phyloP scores from a whole-genome alignment of 176 grass and related monocot species.

The Leersia perrieri region DNA sequence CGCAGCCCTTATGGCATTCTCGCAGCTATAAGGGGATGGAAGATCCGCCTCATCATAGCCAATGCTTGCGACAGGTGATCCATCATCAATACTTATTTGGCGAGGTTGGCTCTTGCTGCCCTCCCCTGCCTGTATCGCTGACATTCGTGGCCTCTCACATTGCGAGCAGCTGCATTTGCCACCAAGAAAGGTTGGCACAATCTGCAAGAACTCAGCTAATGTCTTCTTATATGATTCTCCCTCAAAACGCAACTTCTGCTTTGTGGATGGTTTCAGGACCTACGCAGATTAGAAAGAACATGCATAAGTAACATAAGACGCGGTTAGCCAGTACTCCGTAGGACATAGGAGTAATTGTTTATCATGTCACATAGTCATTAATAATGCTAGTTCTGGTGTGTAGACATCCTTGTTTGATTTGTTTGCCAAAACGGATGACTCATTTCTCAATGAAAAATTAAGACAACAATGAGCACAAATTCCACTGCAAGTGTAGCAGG shows the following conservation, averaged over 20 bases:
- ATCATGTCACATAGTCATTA: neutral
- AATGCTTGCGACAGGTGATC: constrained; percentile 16
- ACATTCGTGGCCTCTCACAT: constrained; percentile 51
- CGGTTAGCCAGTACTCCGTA: neutral
- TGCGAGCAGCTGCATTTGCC: constrained; percentile 71
- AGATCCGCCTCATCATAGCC: constrained; percentile 38
- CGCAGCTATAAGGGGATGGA: constrained; percentile 46
- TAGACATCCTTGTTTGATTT: neutral
- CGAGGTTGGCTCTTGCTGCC: constrained; percentile 39
- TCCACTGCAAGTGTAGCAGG: neutral
- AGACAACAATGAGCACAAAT: neutral
- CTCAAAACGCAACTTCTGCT: constrained; percentile 74
- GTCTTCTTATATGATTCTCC: constrained; percentile 79
- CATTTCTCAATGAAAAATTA: neutral
- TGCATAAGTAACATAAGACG: constrained; percentile 14
- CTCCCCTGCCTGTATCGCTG: constrained; percentile 32
- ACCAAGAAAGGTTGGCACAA: constrained; percentile 66
- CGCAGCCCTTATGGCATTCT: constrained; percentile 62
- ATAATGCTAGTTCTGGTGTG: neutral
- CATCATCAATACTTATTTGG: constrained; percentile 19
- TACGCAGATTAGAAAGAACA: constrained; percentile 11
- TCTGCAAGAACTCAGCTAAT: constrained; percentile 61
- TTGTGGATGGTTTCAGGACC: constrained; percentile 73
- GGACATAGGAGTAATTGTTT: neutral
- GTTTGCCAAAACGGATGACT: neutral